A percentile compares a stretch with the other conserved stretches of the same genome.
phyloP scores from a whole-genome alignment of 2,329 filamentous ascomycete species.

The Hypoxylon sp. region DNA sequence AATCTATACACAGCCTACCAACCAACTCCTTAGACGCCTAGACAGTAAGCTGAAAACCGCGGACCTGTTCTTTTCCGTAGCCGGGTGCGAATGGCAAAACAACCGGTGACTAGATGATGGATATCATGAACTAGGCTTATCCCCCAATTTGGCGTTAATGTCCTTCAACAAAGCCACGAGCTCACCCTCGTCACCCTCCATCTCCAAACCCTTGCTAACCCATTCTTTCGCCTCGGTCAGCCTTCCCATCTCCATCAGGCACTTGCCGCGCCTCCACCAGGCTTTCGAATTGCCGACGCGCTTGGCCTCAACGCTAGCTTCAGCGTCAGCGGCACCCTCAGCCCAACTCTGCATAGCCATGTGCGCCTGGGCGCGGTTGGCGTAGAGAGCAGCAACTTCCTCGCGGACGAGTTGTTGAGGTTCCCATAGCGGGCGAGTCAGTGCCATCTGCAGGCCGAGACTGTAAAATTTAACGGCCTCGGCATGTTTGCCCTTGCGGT shows the following conservation, averaged over 20 bases:
- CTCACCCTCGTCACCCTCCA: constrained; percentile 80
- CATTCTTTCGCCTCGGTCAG: constrained; percentile 86
- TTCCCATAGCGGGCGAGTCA: constrained; percentile 88
- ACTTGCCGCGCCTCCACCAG: constrained; percentile 91
- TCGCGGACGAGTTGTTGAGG: constrained; percentile 86
- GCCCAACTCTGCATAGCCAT: constrained; percentile 88
- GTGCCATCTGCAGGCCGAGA: constrained; percentile 91
- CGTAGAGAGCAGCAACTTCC: constrained; percentile 83
- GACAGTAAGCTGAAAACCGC: background rate
- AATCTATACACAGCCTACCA: constrained; percentile 20
- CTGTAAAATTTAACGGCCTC: constrained; percentile 87
- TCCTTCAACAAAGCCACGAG: constrained; percentile 75
- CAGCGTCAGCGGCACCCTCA: constrained; percentile 88
- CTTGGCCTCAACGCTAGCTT: constrained; percentile 90
- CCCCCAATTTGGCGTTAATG: constrained; percentile 64
- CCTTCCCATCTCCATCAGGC: constrained; percentile 90
- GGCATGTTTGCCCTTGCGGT: constrained; percentile 80
- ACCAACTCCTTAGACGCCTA: constrained; percentile 32
- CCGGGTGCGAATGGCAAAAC: constrained; percentile 8
- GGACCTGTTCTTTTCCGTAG: background rate
- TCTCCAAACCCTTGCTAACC: constrained; percentile 82
- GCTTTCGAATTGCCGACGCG: constrained; percentile 90
- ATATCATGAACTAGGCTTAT: constrained; percentile 33
- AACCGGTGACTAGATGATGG: background rate
- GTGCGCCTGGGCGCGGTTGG: constrained; percentile 90